Percentiles rank a stretch among this genome's conserved stretches.
These are phyloP conservation scores for Aethionema arabicum DNA, from an alignment of 345 rosid species.

Conservation along the genomic window DNA sequence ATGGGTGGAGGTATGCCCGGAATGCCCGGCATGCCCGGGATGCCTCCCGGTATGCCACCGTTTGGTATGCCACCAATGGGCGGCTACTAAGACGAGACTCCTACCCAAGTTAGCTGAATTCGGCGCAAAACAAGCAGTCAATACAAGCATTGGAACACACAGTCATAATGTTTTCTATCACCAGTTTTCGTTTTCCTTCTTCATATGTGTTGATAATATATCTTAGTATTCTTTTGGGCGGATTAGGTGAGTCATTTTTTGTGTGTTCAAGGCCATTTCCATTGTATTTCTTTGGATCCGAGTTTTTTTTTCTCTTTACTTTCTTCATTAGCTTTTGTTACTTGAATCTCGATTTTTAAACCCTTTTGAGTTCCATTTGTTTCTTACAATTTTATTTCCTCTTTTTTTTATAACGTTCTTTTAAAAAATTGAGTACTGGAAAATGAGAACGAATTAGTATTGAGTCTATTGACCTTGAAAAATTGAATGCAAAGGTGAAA, in stretches of 20 bases:
- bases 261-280: constrained; percentile 18
- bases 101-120: neutral
- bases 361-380: too few relatives aligned
- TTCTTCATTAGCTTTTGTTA: too few relatives aligned
- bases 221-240: constrained; percentile 11
- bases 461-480: too few relatives aligned
- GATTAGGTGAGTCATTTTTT: constrained; percentile 13
- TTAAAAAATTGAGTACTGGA: too few relatives aligned
- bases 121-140: constrained; percentile 2
- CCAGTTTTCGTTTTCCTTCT: neutral
- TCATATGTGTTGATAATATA: constrained; percentile 21
- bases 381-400: too few relatives aligned
- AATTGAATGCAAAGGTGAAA: too few relatives aligned
- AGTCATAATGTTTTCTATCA: neutral
- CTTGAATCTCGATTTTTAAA: too few relatives aligned
- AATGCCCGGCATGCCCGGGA: constrained; percentile 36
- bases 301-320: too few relatives aligned
- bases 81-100: constrained; percentile 41
- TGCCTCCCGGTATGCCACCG: constrained; percentile 73
- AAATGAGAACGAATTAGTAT: too few relatives aligned
- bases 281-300: neutral
- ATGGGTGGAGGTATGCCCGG: constrained; percentile 49
- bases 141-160: too few relatives aligned
- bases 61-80: constrained; percentile 78
- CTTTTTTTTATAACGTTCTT: too few relatives aligned